phyloP scores from a whole-genome alignment of 2,329 filamentous ascomycete genomes.

The Exophiala dermatitidis region DNA sequence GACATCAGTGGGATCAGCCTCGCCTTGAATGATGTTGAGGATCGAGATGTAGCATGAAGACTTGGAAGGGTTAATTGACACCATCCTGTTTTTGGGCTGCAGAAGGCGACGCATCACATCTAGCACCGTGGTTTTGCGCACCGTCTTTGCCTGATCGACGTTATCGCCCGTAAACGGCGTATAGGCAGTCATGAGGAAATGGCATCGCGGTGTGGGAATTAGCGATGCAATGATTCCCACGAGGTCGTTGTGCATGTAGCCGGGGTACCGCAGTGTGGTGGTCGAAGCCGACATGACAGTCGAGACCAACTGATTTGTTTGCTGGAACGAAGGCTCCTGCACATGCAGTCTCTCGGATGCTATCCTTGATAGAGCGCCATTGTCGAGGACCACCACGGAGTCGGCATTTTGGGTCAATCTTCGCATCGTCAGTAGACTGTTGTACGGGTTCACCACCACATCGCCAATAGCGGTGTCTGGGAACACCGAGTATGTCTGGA shows the following conservation, averaged over 20 bases:
- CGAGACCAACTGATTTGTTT: slow-evolving; percentile 93
- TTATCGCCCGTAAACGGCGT: slow-evolving; percentile 96
- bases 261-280: slow-evolving; percentile 90
- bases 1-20: slow-evolving; percentile 93
- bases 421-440: slow-evolving; percentile 87
- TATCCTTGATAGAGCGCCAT: slow-evolving; percentile 86
- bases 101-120: slow-evolving; percentile 94
- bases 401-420: slow-evolving; percentile 92
- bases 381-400: slow-evolving; percentile 90
- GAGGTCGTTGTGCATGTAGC: slow-evolving; percentile 99
- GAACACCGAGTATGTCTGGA: slow-evolving; percentile 98
- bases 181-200: slow-evolving; percentile 98
- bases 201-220: slow-evolving; percentile 91
- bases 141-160: slow-evolving; percentile 92
- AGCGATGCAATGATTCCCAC: slow-evolving; percentile 93
- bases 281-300: slow-evolving; percentile 99
- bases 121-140: slow-evolving; percentile 93
- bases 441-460: slow-evolving; percentile 97
- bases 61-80: slow-evolving; percentile 88
- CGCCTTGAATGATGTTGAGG: slow-evolving; percentile 96
- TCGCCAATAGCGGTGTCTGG: slow-evolving; percentile 85
- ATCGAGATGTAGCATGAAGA: slow-evolving; percentile 99
- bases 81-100: slow-evolving; percentile 99
- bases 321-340: slow-evolving; percentile 89
- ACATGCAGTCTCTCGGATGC: slow-evolving; percentile 91